Base-by-base conservation (phyloP, 2,329 filamentous ascomycete genomes). In the Clonostachys rosea region DNA sequence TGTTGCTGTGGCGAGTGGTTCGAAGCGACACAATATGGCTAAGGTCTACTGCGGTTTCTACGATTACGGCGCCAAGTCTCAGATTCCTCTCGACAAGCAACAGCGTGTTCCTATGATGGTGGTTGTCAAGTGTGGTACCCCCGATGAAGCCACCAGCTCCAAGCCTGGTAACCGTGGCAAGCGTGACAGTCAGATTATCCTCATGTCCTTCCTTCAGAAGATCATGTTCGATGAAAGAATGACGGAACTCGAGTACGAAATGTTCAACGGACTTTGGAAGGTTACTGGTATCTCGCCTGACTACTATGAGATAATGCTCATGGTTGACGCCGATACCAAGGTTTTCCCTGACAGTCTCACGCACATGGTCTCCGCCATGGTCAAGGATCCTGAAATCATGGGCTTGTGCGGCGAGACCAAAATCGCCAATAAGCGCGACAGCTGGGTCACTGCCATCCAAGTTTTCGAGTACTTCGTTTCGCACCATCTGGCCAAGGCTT, bases 171-270 rank as follows among this genome's bases (percentile, higher is more conserved):
- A 99, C 70, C 84, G 94, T 70, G 95, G 94, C 69, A 99, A 99
- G 78, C 89, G 94, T 64, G 94, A 99, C 77, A 96, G 90, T 74
- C 94, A 99, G 68, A 96, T 99, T 61, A 94, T 99, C 57, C 79
- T 99, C 55, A 99, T 99, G 94, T 96, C 91, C 6, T 99, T 99
- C 78, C 74, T 99, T 56, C 94, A 99, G 65, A 99, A 99, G 74
- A 94, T 99, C 62, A 99, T 99, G 94, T 99, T 99, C 60, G 94
- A 99, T 65, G 95, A 99, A 71, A 88, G 94, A 52, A 99, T 99
- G 94, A 99, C 95, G 16, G 92, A 99, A 67, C 85, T 99, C 45
- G 94, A 99, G 67, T 99, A 91, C 62, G 94, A 99, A 64, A 97
- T 99, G 89, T 99, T 99, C 76, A 99, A 97, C 64, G 94, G 94